Conservation (phyloP, 257 asterid genomes). For the Ligustrum vulgare region DNA sequence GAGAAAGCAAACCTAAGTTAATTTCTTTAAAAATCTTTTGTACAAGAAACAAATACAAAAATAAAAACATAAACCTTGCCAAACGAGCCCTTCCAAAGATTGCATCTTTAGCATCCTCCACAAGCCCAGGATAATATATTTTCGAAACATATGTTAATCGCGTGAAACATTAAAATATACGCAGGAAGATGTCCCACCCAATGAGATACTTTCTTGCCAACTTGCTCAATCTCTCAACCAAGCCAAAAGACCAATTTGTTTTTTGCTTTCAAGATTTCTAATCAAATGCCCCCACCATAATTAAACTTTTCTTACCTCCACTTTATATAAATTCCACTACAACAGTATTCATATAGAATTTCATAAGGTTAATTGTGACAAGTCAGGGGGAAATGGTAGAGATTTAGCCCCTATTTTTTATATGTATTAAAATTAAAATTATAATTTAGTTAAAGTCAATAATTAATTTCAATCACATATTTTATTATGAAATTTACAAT, state of each 20-base stretch:
- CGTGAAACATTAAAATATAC: constrained; percentile 35
- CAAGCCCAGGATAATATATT: neutral
- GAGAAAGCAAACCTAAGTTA: no score
- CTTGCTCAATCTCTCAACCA: constrained; percentile 31
- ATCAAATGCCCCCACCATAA: constrained; percentile 19
- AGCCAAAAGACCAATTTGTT: constrained; percentile 3
- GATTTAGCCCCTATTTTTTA: no score
- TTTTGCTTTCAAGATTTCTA: constrained; percentile 41
- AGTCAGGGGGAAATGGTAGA: neutral
- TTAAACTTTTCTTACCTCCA: constrained; percentile 5
- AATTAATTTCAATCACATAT: no score
- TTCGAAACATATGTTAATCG: no score
- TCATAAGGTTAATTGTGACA: neutral
- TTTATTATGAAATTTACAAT: no score
- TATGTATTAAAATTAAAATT: no score
- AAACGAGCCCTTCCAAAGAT: no score
- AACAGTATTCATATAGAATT: neutral
- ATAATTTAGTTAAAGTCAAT: no score
- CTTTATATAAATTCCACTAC: constrained; percentile 9
- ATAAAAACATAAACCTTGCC: no score
- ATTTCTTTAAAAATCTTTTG: no score
- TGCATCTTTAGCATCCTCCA: no score
- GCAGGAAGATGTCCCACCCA: constrained; percentile 28
- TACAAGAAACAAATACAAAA: no score
- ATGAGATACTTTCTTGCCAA: constrained; percentile 46